Evolutionary conservation across 495 filamentous ascomycete species (phyloP), one percentile per base, ranked within the genome.

Genomic region (Daldinia caldariorum): DNA sequence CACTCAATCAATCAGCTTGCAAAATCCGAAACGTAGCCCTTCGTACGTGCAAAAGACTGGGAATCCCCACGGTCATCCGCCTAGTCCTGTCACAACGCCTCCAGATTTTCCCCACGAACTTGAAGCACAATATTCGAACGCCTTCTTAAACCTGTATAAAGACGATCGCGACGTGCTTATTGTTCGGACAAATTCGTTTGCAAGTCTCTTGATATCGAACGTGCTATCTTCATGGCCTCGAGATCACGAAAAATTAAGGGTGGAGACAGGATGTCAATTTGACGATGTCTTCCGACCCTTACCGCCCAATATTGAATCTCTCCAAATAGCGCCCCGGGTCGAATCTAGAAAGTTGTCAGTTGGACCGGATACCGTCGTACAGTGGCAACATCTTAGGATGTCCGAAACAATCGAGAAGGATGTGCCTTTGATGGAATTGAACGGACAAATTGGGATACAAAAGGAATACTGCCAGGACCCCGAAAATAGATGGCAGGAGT

Each of bases 341-440:
- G 79, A 84, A 51, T 68, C 68, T 8, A 82, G 79, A 80, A 87
- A 71, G 68, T 81, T 73, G 73, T 83, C 66, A 74, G 84, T 67
- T 72, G 71, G 80, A 10, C 58, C 80, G 6, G 82, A 79, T 55
- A 76, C 70, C 3, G 66, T 63, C 64, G 83, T 83, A 80, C 91
- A 54, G n/a, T 94, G 90, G 89, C 90, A 90, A 69, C 88, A 85
- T 45, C 82, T 97, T 31, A 89, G 84, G 16, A 89, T 80, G 1
- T 88, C 77, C 68, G 84, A 77, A 34, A 66, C 78, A 20, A 86
- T 93, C 18, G 83, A 80, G 4, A 87, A 89, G 66, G 87, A 89
- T 38, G 86, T 87, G 6, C 89, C 90, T 20, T 88, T 99, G 58
- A 91, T 94, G 20, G 93, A 98, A 75, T 85, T 97, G 43, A 94